Percentiles rank a stretch among this genome's conserved stretches.
Evolutionary conservation across 2,329 filamentous ascomycete genomes (phyloP).

Genomic region (Trichoderma simmonsii): DNA sequence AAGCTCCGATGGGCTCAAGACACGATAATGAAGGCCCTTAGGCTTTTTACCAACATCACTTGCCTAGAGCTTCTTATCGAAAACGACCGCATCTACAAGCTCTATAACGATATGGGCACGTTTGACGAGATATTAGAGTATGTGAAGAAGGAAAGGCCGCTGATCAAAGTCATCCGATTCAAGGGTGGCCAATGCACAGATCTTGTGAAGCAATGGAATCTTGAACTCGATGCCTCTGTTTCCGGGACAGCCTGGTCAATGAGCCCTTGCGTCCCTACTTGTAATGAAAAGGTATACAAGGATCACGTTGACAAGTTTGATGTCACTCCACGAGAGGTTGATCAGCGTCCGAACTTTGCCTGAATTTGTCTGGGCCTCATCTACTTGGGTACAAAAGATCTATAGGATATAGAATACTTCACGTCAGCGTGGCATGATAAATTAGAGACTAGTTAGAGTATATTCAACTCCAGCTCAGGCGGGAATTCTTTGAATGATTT

Average conservation of each 20-base stretch:
- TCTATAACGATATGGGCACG: not conserved
- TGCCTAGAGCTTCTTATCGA: not conserved
- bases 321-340: not conserved
- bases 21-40: slow-evolving; percentile 8
- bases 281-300: not conserved
- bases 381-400: not conserved
- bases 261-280: slow-evolving; percentile 9
- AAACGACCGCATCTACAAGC: not conserved
- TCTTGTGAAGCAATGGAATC: not conserved
- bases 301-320: not conserved
- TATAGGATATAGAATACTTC: not conserved
- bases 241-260: not conserved
- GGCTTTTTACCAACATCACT: not conserved
- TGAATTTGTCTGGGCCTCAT: too few species aligned
- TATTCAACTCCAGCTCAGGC: not conserved
- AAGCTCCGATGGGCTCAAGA: slow-evolving; percentile 10
- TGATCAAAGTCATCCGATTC: slow-evolving; percentile 3
- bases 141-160: not conserved
- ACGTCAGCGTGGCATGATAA: not conserved
- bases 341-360: not conserved
- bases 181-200: not conserved
- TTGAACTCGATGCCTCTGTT: slow-evolving; percentile 7
- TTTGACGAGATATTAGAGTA: not conserved
- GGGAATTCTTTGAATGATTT: not conserved
- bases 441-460: not conserved